phyloP scores from a whole-genome alignment of 139 green algal genomes.

The Volvox africanus region DNA sequence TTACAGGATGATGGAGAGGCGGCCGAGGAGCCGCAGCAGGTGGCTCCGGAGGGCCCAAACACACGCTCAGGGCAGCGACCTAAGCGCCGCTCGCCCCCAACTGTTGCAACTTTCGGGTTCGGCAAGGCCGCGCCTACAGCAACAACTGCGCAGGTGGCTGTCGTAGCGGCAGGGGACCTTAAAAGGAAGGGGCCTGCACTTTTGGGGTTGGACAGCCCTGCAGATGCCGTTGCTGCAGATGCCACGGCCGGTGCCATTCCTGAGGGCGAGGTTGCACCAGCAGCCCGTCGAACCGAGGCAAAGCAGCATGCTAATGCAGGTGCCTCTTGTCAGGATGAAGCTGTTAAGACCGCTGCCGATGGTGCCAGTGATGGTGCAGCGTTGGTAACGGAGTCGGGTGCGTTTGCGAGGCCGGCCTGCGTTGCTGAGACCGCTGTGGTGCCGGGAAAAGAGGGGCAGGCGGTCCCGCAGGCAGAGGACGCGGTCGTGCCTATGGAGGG shows the following conservation, averaged over 20 bases:
- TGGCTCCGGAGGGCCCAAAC: not conserved
- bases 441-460: too few species aligned
- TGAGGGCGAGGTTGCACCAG: not conserved
- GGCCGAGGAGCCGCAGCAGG: not conserved
- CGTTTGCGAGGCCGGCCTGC: too few species aligned
- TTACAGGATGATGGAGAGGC: slow-evolving; percentile 8
- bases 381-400: too few species aligned
- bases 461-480: too few species aligned
- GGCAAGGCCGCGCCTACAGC: not conserved
- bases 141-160: not conserved
- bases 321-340: too few species aligned
- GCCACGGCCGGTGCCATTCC: too few species aligned
- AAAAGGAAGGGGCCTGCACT: not conserved
- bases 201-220: not conserved
- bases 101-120: not conserved
- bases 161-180: not conserved
- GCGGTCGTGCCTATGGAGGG: too few species aligned
- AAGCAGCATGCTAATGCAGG: too few species aligned
- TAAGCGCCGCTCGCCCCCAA: not conserved
- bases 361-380: not conserved
- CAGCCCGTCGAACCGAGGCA: too few species aligned
- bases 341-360: not conserved
- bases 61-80: not conserved
- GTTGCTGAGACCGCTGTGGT: too few species aligned
- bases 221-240: not conserved